Base-by-base conservation (phyloP, 202 grass and related monocot species). In the Bolboschoenoplectus hybrid region DNA sequence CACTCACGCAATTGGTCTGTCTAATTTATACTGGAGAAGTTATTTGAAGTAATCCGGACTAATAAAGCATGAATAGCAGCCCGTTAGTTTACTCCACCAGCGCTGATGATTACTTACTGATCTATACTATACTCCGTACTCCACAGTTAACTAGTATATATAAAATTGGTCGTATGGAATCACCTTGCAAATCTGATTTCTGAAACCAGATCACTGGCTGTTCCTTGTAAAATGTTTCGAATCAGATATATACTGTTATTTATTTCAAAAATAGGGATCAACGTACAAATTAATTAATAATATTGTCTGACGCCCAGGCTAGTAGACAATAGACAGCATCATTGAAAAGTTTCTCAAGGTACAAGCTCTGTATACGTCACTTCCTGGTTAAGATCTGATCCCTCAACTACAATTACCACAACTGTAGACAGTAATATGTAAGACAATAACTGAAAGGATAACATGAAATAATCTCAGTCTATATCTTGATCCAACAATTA, bases 401-500 rank as follows among this genome's bases (percentile, higher is more conserved):
- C 34, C 13, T 57, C 34, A 58, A 7, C 53, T 20, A 79, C 53
- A 78, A 35, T 20, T 32, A 77, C 6, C 52, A 60, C 5, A 79
- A 14, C n/a, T 79, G 52, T 41, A 79, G 52, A 7, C 6, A 16
- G 74, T 58, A 19, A 40, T 79, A 38, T 79, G 50, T 79, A 79
- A 9, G 53, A 79, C 43, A 53, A 86, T 26, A 35, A 67, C 40
- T 17, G 7, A 14, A 75, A 9, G 6, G 19, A 81, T 9, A 35
- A 39, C 51, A 46, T 32, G 14, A 61, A 43, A 71, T 63, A 35
- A 52, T 53, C 66, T 74, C 9, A 10, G 46, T 36, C 55, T 68
- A 45, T 44, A 68, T 57, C 44, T 53, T 56, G 34, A 78, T 57
- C 49, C 16, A 86, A 74, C 16, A 86, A 74, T 75, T 62, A 83